These are phyloP conservation scores for Tetrapisispora arboricola DNA, from an alignment of 805 yeast genomes.

Conservation along the genomic window DNA sequence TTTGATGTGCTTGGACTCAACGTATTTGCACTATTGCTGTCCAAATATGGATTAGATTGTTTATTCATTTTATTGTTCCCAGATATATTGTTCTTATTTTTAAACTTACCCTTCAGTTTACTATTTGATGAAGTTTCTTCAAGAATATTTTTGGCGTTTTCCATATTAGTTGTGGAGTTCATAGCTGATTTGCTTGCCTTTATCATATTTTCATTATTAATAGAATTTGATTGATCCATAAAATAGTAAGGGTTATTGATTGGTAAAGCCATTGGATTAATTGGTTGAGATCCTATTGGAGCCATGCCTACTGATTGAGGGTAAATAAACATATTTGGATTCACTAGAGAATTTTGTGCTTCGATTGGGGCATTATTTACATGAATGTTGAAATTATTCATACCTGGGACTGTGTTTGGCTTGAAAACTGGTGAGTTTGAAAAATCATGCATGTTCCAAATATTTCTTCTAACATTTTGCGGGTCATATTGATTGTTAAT, in stretches of 20 bases:
- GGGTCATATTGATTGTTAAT: constrained; percentile 1
- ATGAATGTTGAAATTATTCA: constrained; percentile 1
- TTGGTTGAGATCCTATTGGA: background rate
- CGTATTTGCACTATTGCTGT: constrained; percentile 2
- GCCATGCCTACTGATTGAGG: background rate
- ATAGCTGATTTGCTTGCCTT: constrained; percentile 1
- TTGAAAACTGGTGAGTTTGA: constrained; percentile 22
- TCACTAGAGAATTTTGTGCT: background rate
- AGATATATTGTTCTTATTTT: constrained; percentile 3
- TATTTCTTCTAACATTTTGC: constrained; percentile 7
- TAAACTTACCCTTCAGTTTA: constrained; percentile 3
- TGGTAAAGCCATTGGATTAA: constrained; percentile 1
- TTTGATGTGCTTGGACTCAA: background rate
- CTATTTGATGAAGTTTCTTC: constrained; percentile 3
- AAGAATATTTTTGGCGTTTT: constrained; percentile 4
- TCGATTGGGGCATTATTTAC: constrained; percentile 3
- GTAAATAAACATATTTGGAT: constrained; percentile 2
- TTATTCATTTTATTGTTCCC: constrained; percentile 5
- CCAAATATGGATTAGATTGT: constrained; percentile 19
- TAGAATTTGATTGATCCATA: constrained; percentile 4
- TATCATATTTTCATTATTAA: constrained; percentile 3
- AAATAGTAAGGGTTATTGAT: constrained; percentile 4
- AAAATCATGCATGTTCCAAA: constrained; percentile 22
- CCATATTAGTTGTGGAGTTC: constrained; percentile 2
- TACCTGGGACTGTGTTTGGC: constrained; percentile 10